Evolutionary conservation across 1,139 yeast genomes (phyloP).

Genomic region (Casaregolazyma suthepensis): DNA sequence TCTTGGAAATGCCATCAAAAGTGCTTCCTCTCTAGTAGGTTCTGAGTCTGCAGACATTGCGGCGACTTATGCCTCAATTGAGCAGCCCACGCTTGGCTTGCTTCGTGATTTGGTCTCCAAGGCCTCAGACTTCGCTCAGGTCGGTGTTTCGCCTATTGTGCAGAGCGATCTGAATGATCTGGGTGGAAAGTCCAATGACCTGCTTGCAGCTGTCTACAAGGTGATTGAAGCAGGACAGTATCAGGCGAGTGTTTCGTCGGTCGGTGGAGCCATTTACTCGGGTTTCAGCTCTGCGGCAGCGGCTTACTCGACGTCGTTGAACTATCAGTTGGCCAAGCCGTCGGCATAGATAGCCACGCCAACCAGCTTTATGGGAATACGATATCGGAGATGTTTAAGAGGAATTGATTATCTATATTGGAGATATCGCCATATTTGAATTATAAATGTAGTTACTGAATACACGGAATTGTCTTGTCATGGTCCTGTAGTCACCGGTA

Average conservation of each 20-base stretch:
- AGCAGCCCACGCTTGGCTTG: slow-evolving; percentile 11
- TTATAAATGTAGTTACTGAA: too few relatives aligned
- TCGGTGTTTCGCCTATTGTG: slow-evolving; percentile 16
- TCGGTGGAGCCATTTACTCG: slow-evolving; percentile 12
- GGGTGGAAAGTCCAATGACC: slow-evolving; percentile 12
- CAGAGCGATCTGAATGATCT: slow-evolving; percentile 13
- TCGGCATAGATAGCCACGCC: background rate
- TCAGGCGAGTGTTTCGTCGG: slow-evolving; percentile 2
- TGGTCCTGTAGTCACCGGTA: too few relatives aligned
- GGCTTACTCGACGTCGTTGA: background rate
- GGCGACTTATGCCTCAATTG: slow-evolving; percentile 11
- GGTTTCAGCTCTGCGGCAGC: slow-evolving; percentile 1
- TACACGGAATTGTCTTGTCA: too few relatives aligned
- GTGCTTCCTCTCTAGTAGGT: slow-evolving; percentile 10
- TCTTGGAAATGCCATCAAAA: slow-evolving; percentile 12
- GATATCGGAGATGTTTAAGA: too few relatives aligned
- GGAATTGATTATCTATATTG: too few relatives aligned
- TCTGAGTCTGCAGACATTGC: slow-evolving; percentile 13
- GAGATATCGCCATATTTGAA: too few relatives aligned
- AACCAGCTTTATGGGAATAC: too few relatives aligned
- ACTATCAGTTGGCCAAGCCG: background rate
- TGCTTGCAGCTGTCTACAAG: slow-evolving; percentile 15
- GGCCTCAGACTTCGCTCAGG: slow-evolving; percentile 13
- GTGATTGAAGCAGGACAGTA: slow-evolving; percentile 11
- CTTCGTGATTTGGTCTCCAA: slow-evolving; percentile 13